Conservation (phyloP, 1,284 basidiomycete genomes). For the Fomitiporia mediterranea region DNA sequence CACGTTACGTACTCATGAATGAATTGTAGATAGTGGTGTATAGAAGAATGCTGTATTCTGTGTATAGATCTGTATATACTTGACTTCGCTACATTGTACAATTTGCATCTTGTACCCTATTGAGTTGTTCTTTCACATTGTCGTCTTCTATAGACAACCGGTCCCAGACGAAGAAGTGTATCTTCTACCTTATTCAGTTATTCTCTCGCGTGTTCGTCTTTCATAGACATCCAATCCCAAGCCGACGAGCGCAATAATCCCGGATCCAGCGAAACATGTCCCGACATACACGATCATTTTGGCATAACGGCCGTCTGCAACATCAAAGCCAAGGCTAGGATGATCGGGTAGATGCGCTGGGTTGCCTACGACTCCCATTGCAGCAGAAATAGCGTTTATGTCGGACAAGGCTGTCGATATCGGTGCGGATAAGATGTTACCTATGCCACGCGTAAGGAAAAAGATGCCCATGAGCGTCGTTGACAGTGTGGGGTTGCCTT, state of each 20-base stretch:
- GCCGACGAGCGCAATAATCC: conserved; percentile 27
- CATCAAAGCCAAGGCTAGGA: conserved; percentile 30
- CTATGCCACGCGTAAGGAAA: conserved; percentile 36
- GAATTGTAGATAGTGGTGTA: too few relatives aligned
- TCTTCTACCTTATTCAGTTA: too few relatives aligned
- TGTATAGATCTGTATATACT: too few relatives aligned
- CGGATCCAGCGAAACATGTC: conserved; percentile 34
- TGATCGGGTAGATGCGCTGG: neutral
- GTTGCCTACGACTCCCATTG: neutral
- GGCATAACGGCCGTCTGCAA: conserved; percentile 32
- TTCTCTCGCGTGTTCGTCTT: neutral
- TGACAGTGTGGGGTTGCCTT: conserved; percentile 33
- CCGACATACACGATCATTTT: conserved; percentile 35
- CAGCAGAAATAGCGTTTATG: neutral
- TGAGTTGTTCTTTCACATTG: too few relatives aligned
- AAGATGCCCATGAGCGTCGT: conserved; percentile 36
- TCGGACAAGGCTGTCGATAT: conserved; percentile 33
- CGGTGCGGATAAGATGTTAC: conserved; percentile 40
- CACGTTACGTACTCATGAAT: too few relatives aligned
- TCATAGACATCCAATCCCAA: conserved; percentile 21
- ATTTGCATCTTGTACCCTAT: too few relatives aligned
- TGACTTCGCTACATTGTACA: too few relatives aligned
- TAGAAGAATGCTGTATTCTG: too few relatives aligned
- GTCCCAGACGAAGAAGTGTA: too few relatives aligned
- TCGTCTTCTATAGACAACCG: too few relatives aligned